Base-by-base conservation (phyloP, 352 stramenopile genomes). In the Pythium grandisporangium region DNA sequence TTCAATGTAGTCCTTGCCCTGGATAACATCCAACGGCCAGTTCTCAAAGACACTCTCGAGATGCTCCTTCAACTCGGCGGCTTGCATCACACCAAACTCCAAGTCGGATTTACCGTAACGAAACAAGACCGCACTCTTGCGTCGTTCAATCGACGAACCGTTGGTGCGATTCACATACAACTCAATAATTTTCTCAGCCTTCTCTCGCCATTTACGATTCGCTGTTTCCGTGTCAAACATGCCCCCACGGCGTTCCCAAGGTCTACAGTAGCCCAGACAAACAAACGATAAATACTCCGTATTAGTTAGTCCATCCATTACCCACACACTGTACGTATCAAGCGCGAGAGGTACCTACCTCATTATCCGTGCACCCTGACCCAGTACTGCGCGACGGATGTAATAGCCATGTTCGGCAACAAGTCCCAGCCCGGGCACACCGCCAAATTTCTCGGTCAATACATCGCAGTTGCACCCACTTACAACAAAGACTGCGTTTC, bases 361-460 rank as follows among this genome's bases (percentile, higher is more conserved):
- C n/a, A n/a, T 64, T 30, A 91, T 87, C 1, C 78, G 66, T 11
- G 78, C 78, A 30, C 80, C 60, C 13, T 80, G 75, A 3, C 78
- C 78, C 2, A 87, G 45, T 8, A 82, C 58, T 2, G 74, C 65
- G 7, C 56, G 70, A 29, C 66, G 70, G 23, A 91, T 97, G 53
- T 98, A 99, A 69, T 98, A 99, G 2, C 96, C 96, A 53, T 99
- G 96, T 57, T 99, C 96, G 16, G 95, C 95, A 6, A 96, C 95
- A 12, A 99, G 70, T 2, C 96, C 96, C n/a, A 99, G 64, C 19
- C 95, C 85, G 2, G 93, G 82, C 16, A 98, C 94, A 8, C 88
- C 79, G 13, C 92, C 88, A 45, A 99, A 88, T 13, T 93, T 96
- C 33, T 96, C 83, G 5, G 84, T 86, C 13, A 99, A 61, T n/a